Evolutionary conservation across 768 basidiomycete genomes (phyloP).

Genomic region (Harrya chromipes): DNA sequence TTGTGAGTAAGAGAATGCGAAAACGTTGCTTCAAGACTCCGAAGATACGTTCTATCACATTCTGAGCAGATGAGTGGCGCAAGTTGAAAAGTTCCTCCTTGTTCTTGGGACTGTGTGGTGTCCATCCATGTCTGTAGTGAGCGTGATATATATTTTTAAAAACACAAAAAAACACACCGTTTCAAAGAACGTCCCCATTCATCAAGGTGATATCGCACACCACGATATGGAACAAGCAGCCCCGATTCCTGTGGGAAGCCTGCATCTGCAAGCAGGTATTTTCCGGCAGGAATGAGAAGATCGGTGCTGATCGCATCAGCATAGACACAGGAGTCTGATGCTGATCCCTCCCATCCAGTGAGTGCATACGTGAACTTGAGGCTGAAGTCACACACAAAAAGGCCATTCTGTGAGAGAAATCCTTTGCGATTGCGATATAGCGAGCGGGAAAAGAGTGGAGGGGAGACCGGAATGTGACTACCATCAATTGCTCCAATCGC

Average conservation of each 20-base stretch:
- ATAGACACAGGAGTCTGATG: no score
- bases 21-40: background rate
- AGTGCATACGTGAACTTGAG: no score
- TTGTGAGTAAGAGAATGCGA: background rate
- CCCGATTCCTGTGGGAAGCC: background rate
- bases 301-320: no score
- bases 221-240: background rate
- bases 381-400: no score
- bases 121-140: no score
- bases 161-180: background rate
- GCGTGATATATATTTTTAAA: background rate
- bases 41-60: background rate
- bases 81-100: constrained; percentile 26
- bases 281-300: no score
- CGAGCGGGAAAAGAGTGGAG: no score
- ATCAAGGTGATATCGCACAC: constrained; percentile 32
- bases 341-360: no score
- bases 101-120: constrained; percentile 16
- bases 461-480: no score
- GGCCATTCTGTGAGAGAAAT: no score
- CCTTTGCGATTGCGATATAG: no score
- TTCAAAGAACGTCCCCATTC: constrained; percentile 25
- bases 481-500: no score
- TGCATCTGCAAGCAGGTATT: background rate
- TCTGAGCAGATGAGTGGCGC: constrained; percentile 13